phyloP scores from a whole-genome alignment of 768 basidiomycete species.

The Mycena polygramma region DNA sequence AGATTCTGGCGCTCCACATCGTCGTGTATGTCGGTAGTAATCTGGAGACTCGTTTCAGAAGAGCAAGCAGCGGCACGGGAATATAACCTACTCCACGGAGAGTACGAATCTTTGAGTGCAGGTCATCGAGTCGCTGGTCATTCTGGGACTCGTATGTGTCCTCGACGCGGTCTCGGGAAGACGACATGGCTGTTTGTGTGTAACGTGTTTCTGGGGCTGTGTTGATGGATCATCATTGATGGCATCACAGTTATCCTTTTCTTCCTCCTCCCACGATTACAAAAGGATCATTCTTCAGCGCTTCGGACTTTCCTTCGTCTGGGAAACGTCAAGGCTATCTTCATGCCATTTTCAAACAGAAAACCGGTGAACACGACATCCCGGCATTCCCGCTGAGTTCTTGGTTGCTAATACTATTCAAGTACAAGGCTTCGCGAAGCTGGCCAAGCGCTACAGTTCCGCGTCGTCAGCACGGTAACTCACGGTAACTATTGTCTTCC shows the following conservation, averaged over 20 bases:
- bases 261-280: background rate
- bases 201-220: background rate
- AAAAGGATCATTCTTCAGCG: no score
- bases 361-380: no score
- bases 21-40: constrained; percentile 90
- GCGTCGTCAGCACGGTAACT: no score
- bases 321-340: no score
- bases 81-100: constrained; percentile 74
- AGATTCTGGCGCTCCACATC: constrained; percentile 88
- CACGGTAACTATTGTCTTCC: no score
- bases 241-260: background rate
- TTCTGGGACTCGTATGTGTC: constrained; percentile 89
- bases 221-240: background rate
- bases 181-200: constrained; percentile 41
- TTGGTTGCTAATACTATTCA: no score
- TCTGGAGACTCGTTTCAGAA: constrained; percentile 53
- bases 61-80: background rate
- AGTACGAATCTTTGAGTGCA: constrained; percentile 88
- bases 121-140: constrained; percentile 84
- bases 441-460: no score
- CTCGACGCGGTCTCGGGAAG: constrained; percentile 64
- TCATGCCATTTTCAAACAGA: no score
- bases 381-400: no score
- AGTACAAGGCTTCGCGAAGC: no score
- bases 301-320: no score